Percentiles rank a stretch among this genome's conserved stretches.
phyloP scores from a whole-genome alignment of 768 basidiomycete genomes.

The Cyclocybe aegerita region DNA sequence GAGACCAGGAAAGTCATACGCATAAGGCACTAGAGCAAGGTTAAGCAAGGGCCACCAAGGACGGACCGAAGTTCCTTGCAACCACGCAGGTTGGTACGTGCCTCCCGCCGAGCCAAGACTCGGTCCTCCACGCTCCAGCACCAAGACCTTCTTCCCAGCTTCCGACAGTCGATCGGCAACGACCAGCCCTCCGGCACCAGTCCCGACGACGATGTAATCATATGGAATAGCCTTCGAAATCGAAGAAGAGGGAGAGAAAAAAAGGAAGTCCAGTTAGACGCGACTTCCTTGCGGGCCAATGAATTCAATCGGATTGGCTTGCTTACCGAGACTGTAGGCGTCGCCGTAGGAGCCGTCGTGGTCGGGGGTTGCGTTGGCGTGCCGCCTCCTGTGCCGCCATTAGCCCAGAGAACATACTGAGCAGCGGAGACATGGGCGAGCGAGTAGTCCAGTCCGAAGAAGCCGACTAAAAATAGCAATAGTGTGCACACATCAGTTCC shows the following conservation, averaged over 20 bases:
- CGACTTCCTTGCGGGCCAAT: no score
- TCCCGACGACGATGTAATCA: slow-evolving; percentile 58
- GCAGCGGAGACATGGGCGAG: slow-evolving; percentile 43
- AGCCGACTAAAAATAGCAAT: slow-evolving; percentile 42
- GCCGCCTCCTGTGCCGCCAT: slow-evolving; percentile 44
- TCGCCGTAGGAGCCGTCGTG: slow-evolving; percentile 34
- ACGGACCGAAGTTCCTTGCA: slow-evolving; percentile 42
- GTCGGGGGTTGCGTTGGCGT: slow-evolving; percentile 22
- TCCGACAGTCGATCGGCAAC: slow-evolving; percentile 59
- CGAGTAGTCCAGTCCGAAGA: slow-evolving; percentile 53
- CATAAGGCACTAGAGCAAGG: not conserved
- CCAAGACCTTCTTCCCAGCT: slow-evolving; percentile 60
- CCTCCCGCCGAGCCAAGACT: slow-evolving; percentile 60
- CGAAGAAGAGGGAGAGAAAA: not conserved
- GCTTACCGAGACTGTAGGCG: slow-evolving; percentile 27
- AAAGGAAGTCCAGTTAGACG: no score
- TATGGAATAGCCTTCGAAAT: slow-evolving; percentile 40
- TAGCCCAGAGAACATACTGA: slow-evolving; percentile 50
- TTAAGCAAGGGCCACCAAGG: not conserved
- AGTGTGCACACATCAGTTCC: not conserved
- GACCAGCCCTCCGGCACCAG: slow-evolving; percentile 58
- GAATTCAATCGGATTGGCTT: no score
- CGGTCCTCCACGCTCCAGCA: slow-evolving; percentile 65
- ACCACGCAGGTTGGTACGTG: slow-evolving; percentile 52
- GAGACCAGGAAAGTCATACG: not conserved